Base-by-base conservation (phyloP, 2,329 filamentous ascomycete genomes). In the Periconia sp. region DNA sequence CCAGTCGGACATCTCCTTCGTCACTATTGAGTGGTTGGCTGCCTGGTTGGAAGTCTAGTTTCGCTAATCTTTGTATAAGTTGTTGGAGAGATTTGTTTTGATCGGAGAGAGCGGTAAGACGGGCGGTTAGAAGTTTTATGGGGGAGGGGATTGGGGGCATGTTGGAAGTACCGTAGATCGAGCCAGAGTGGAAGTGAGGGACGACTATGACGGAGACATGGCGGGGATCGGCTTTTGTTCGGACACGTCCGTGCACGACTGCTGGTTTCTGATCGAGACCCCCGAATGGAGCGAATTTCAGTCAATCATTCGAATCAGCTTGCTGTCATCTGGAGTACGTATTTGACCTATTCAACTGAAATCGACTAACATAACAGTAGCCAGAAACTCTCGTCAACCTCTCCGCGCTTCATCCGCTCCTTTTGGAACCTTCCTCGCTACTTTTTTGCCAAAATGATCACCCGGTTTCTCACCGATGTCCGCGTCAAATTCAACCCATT, bases 401-500 rank as follows among this genome's bases (percentile, higher is more conserved):
- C n/a, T 19, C 14, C 41, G 15, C n/a, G 3, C 53, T 5, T 42
- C 45, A 23, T 43, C 23, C 42, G 23, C 33, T 44, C 8, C 49
- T 50, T 27, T 27, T 27, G 5, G 23, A 27, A 27, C 27, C 27
- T 40, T 45, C 55, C 33, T 44, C 31, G 15, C 40, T 2, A 18
- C 23, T 47, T 20, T 27, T 41, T 7, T 31, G 37, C 72, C 15
- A 72, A 69, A 66, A 94, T 94, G 91, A 90, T 94, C 57, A 93
- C 90, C 55, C 86, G 87, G 72, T 94, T 91, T 79, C 84, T 95
- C 74, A 93, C 92, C 73, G 85, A 91, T 73, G 86, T 97, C 66
- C 86, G 83, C 67, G 88, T 91, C 61, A 86, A 85, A 73, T 97
- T 97, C 85, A 96, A 96, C 77, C 93, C 94, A 40, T 97, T 97